Evolutionary conservation across 2,329 filamentous ascomycete species (phyloP), one percentile per base, ranked within the genome.

Genomic region (Neonectria neomacrospora): DNA sequence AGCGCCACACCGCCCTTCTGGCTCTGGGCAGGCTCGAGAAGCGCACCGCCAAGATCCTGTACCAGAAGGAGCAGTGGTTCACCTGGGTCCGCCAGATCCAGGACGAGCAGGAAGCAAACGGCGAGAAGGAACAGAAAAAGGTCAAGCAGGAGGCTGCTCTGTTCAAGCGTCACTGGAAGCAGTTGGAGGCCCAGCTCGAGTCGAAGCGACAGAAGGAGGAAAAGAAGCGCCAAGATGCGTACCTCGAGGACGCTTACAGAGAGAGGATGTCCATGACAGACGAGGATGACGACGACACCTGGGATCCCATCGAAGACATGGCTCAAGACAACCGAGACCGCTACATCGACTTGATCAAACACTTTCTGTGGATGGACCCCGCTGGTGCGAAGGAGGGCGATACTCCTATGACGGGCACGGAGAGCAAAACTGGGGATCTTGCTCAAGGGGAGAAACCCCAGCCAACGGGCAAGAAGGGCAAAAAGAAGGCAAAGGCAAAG

Each of bases 41-140:
- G 53, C 58, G 69, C 11, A 66, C 54, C 22, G 50, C 64, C n/a
- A 4, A 70, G 22, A 60, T 74, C 1, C 48, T 71, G 3, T 73
- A 73, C 8, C 53, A 65, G 54, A 73, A 72, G 12, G 70, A 71
- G 14, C 51, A 67, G 12, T 74, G 72, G 71, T 71, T 67, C 22
- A 14, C 58, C 0, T 74, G 72, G 73, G 70, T 73, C 1, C 67
- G 68, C 6, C 9, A 71, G n/a, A 68, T 50, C 1, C 71, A 73
- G 9, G 69, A 72, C 2, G 66, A 67, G 1, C 67, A 74, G 26
- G 72, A 74, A 14, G 67, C 63, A 1, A 70, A 45, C 10, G 65
- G 66, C 0, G 73, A 74, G 1, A 74, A 73, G 55, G 71, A 73
- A 47, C 73, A 74, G 48, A 74, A 74, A 54, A 73, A 72, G 65